phyloP scores from a whole-genome alignment of 2,329 filamentous ascomycete species.

The Neoarthrinium moseri region DNA sequence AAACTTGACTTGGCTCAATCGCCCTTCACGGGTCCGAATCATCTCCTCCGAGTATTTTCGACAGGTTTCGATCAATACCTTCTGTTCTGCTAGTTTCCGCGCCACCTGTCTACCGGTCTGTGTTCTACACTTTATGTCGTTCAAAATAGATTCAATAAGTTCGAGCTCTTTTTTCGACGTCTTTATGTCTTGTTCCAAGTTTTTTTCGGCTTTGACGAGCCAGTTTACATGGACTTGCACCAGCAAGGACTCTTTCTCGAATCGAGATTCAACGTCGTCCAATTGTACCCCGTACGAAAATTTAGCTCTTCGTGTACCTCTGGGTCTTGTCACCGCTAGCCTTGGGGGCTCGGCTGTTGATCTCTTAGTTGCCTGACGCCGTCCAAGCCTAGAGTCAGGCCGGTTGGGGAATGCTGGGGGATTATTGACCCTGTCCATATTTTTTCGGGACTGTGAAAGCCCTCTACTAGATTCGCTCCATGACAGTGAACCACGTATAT shows the following conservation, averaged over 20 bases:
- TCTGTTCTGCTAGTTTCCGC: constrained; percentile 10
- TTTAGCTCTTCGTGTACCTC: constrained; percentile 4
- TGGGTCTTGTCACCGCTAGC: neutral
- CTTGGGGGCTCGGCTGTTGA: neutral
- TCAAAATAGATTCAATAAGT: constrained; percentile 19
- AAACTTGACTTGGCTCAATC: constrained; percentile 1
- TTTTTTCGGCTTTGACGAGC: constrained; percentile 16
- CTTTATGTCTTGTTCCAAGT: constrained; percentile 20
- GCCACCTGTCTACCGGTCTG: neutral
- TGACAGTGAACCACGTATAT: too few species aligned
- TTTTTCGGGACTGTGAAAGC: too few species aligned
- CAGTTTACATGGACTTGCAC: constrained; percentile 15
- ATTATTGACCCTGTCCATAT: too few species aligned
- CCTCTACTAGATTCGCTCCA: too few species aligned
- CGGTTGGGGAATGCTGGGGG: too few species aligned
- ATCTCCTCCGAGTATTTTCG: constrained; percentile 1
- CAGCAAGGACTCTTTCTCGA: neutral
- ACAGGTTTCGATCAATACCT: constrained; percentile 11
- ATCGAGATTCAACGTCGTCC: neutral
- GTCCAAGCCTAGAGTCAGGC: neutral
- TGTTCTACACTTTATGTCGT: constrained; percentile 14
- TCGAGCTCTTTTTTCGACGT: constrained; percentile 24
- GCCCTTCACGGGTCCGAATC: neutral
- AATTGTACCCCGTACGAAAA: constrained; percentile 12
- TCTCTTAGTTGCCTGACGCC: neutral